Evolutionary conservation across 805 yeast genomes (phyloP).

Genomic region (Grigorovia transvaalensis): DNA sequence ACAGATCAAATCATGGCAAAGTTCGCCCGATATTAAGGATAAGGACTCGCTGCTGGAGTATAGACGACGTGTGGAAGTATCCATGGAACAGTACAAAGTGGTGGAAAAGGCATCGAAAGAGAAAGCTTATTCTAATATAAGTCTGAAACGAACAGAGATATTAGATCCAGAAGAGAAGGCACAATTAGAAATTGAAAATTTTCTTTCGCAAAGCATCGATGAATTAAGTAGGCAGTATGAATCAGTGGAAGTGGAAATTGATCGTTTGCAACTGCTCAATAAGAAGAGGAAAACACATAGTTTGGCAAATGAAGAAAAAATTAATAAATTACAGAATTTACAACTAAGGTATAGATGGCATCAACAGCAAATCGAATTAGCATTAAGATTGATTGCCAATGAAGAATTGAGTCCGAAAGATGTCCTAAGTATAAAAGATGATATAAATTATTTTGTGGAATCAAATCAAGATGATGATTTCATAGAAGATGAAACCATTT

Average conservation of each 20-base stretch:
- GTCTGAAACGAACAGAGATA: constrained; percentile 55
- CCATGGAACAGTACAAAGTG: constrained; percentile 94
- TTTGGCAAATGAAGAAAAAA: constrained; percentile 22
- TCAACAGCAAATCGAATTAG: constrained; percentile 64
- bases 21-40: constrained; percentile 84
- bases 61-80: constrained; percentile 54
- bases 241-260: constrained; percentile 48
- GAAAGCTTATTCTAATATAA: constrained; percentile 88
- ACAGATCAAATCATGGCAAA: constrained; percentile 91
- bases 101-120: constrained; percentile 90
- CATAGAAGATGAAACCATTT: constrained; percentile 88
- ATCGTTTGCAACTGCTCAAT: constrained; percentile 20
- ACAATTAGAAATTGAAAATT: constrained; percentile 60
- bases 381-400: constrained; percentile 69
- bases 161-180: constrained; percentile 75
- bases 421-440: constrained; percentile 71
- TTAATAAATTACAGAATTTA: constrained; percentile 46
- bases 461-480: constrained; percentile 85
- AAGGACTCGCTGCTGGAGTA: constrained; percentile 77
- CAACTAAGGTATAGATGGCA: constrained; percentile 74
- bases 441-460: constrained; percentile 84
- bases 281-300: constrained; percentile 28
- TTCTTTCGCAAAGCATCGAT: constrained; percentile 59
- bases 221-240: constrained; percentile 78
- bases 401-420: constrained; percentile 71